Evolutionary conservation across 441 rosid species (phyloP), one percentile per base, ranked within the genome.

Genomic region (Melastoma candidum): DNA sequence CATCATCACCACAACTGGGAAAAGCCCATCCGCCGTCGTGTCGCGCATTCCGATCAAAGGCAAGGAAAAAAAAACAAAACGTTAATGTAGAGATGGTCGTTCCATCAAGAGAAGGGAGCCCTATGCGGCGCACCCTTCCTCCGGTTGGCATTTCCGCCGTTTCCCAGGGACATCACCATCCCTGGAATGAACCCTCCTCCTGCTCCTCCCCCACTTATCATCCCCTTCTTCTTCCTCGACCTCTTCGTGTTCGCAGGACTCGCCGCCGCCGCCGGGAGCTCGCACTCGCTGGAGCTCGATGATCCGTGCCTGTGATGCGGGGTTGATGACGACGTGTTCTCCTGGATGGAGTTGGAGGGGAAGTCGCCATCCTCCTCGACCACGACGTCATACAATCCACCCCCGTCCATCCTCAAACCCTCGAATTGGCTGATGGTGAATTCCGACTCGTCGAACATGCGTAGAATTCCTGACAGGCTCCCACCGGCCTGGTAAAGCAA

Each of bases 371-470:
- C 85, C 2, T 80, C 81, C 1, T 83, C 82, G 1, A 67, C 70
- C 4, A 66, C 65, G 66, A 80, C 90, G 0, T 82, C 36, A 2
- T 41, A 36, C 44, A 44, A 68, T 9, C 80, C 71, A 17, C 22
- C 22, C 22, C 22, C 22, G 47, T 81, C 95, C 70, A 79, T 69
- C 51, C 83, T 74, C 53, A 85, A 55, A 11, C 85, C 86, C 50
- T 80, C 90, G 11, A 84, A 77, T 27, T 77, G 79, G 4, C 82
- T 69, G 60, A 71, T 74, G 2, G 86, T 68, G 49, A 89, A 83
- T 45, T 89, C 85, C 0, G 90, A 74, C 69, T 68, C 87, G 45
- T 80, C 72, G 7, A 82, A 71, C 61, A 59, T 63, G 68, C 70
- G 71, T 13, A 89, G 65, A 57, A 85, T 75, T 39, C 71, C 56